Evolutionary conservation across 2,329 filamentous ascomycete species (phyloP), one percentile per base, ranked within the genome.

Genomic region (Nemania bipapillata): DNA sequence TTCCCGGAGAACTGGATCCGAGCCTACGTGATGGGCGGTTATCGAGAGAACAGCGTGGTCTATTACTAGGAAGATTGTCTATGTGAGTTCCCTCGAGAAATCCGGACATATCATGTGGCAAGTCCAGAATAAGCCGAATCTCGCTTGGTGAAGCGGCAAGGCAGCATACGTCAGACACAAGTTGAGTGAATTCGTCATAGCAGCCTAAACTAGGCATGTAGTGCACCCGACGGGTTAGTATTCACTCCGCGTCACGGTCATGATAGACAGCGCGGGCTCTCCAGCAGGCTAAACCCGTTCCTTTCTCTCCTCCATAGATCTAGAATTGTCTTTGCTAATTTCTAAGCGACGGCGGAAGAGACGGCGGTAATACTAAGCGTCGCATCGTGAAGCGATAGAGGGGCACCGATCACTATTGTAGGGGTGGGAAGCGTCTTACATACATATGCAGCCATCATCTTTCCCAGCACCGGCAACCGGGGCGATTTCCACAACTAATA

Each of bases 401-500:
- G n/a, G 54, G 24, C 4, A 28, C 64, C 5, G 40, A 35, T 35
- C 20, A n/a, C n/a, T n/a, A n/a, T 32, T 40, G 30, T 42, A 40
- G 32, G 58, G 58, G 70, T 65, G 61, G 57, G 61, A 61, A 72
- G 52, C 53, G 47, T 70, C 70, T 72, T 60, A 72, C 68, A 60
- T 71, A 67, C 66, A 64, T 63, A 67, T 65, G 52, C 54, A 63
- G 28, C 58, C 55, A 28, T 40, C 32, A 26, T 47, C 35, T 22
- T n/a, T 37, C 24, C 62, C 53, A 47, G 63, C 55, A 22, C 49
- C 47, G 53, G 56, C 24, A 50, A 49, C 47, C 20, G 11, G 30
- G 45, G 17, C 35, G 26, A n/a, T 22, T 30, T 50, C 45, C 54
- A 37, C 15, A 61, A 30, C n/a, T 37, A 30, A 56, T 7, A 53